These are phyloP conservation scores for Fimicolochytrium jonesii DNA, from an alignment of 192 early-diverging fungal genomes.

Conservation along the genomic window DNA sequence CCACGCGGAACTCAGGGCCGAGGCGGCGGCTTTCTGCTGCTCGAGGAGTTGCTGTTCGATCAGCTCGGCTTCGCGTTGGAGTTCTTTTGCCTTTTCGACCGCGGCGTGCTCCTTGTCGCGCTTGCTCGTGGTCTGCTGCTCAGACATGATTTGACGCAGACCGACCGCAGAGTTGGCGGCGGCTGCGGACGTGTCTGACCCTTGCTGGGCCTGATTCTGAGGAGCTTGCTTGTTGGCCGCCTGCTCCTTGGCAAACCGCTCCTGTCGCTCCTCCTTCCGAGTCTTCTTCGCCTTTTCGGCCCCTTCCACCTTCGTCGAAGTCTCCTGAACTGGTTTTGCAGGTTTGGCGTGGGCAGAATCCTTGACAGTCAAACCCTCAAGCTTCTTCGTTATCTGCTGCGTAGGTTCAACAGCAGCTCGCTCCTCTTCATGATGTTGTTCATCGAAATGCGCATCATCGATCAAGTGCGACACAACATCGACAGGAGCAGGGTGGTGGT, in stretches of 20 bases:
- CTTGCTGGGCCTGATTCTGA: no score
- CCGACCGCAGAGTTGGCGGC: slow-evolving; percentile 30
- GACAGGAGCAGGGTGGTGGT: slow-evolving; percentile 6
- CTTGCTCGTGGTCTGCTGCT: slow-evolving; percentile 25
- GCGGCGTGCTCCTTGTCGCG: slow-evolving; percentile 14
- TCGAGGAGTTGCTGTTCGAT: not conserved
- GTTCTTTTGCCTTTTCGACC: not conserved
- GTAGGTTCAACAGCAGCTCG: no score
- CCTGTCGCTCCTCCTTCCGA: slow-evolving; percentile 16
- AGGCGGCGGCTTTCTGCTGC: slow-evolving; percentile 1
- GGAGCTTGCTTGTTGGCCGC: slow-evolving; percentile 13
- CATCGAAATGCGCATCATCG: slow-evolving; percentile 16
- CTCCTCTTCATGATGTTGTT: no score
- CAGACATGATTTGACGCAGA: slow-evolving; percentile 21
- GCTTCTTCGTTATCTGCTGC: no score
- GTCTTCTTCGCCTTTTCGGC: slow-evolving; percentile 19
- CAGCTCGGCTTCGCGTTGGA: slow-evolving; percentile 6
- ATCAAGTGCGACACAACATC: slow-evolving; percentile 24
- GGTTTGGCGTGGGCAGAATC: no score
- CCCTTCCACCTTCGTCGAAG: not conserved
- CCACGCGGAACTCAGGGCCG: slow-evolving; percentile 6
- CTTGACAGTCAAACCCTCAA: no score
- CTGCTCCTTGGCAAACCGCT: slow-evolving; percentile 13
- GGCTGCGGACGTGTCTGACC: no score
- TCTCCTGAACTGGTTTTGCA: no score